phyloP scores from a whole-genome alignment of 495 filamentous ascomycete species.

The Daldinia vernicosa region DNA sequence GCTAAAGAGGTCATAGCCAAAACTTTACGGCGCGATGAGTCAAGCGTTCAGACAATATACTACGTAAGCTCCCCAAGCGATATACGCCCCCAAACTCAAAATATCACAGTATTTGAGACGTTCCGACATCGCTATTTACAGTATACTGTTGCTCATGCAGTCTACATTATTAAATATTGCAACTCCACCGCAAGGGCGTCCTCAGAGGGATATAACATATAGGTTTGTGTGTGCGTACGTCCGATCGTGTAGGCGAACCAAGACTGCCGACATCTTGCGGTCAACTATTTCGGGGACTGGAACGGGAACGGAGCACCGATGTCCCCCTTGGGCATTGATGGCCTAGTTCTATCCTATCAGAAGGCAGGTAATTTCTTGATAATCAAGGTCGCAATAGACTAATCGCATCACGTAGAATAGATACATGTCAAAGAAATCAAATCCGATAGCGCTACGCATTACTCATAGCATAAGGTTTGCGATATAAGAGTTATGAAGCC shows the following conservation, averaged over 20 bases:
- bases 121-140: constrained; percentile 29
- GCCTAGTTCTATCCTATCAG: constrained; percentile 19
- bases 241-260: constrained; percentile 14
- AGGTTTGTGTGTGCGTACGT: constrained; percentile 1
- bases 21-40: constrained; percentile 3
- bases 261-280: constrained; percentile 8
- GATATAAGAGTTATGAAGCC: neutral
- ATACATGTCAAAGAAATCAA: constrained; percentile 16
- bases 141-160: constrained; percentile 7
- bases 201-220: constrained; percentile 6
- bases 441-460: constrained; percentile 19
- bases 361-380: constrained; percentile 4
- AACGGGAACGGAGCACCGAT: constrained; percentile 33
- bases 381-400: constrained; percentile 12
- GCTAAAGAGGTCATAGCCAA: no score
- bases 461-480: neutral
- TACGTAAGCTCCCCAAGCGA: neutral
- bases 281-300: constrained; percentile 28
- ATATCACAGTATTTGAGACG: neutral
- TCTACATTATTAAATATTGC: constrained; percentile 4
- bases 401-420: neutral
- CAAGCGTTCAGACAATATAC: constrained; percentile 8
- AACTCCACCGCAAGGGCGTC: constrained; percentile 18
- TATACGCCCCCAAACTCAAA: constrained; percentile 19
- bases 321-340: constrained; percentile 8